Conservation (phyloP, 106 monocot genomes). For the Iris macrosiphon region DNA sequence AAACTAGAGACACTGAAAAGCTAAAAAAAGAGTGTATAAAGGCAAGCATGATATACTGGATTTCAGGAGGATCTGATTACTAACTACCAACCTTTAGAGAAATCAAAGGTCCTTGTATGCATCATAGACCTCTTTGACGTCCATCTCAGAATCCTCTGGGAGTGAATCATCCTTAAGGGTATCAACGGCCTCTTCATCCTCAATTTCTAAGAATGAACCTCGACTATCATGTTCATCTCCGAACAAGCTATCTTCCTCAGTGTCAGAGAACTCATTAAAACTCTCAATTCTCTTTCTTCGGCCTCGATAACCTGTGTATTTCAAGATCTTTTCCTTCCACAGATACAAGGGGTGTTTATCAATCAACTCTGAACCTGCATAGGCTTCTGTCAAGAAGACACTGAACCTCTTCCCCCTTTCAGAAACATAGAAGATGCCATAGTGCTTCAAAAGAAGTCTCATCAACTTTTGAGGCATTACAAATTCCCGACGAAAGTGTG, state of each 20-base stretch:
- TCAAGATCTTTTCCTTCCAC: constrained; percentile 84
- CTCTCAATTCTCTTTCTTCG: constrained; percentile 40
- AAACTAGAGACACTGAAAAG: too few relatives aligned
- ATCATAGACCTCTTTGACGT: constrained; percentile 29
- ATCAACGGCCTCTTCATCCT: constrained; percentile 25
- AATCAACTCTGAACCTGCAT: constrained; percentile 69
- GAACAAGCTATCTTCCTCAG: constrained; percentile 20
- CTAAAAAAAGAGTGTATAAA: too few relatives aligned
- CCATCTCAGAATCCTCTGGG: constrained; percentile 56
- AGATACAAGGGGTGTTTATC: constrained; percentile 64
- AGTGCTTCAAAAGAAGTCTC: constrained; percentile 88
- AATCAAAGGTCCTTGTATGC: constrained; percentile 12
- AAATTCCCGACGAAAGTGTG: constrained; percentile 80
- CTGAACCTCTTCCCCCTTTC: constrained; percentile 83
- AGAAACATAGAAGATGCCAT: constrained; percentile 88
- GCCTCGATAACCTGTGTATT: constrained; percentile 72
- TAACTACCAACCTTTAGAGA: background rate
- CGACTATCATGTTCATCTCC: constrained; percentile 7
- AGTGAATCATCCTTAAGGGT: constrained; percentile 18
- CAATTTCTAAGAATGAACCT: constrained; percentile 18
- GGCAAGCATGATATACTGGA: too few relatives aligned
- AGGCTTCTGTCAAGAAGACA: constrained; percentile 80
- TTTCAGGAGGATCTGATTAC: too few relatives aligned
- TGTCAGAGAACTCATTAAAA: constrained; percentile 35
- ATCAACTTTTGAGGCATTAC: constrained; percentile 92